phyloP scores from a whole-genome alignment of 441 rosid species.

The Syzygium syzygioides region DNA sequence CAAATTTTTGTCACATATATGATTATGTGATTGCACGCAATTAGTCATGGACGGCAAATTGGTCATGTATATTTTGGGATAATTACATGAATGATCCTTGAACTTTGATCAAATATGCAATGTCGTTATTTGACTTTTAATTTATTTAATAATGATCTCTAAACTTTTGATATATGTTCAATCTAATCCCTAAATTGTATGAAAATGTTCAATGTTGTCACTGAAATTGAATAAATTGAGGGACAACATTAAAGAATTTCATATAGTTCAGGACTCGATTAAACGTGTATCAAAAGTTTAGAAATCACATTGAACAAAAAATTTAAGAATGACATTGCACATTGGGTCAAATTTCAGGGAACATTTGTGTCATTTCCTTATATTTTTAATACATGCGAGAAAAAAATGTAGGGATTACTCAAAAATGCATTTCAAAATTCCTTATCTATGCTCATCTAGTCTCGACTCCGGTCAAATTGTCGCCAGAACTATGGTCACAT shows the following conservation, averaged over 20 bases:
- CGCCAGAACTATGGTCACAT: accelerated
- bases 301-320: too few species aligned
- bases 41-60: neutral
- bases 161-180: neutral
- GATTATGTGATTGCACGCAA: neutral
- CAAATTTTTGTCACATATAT: neutral
- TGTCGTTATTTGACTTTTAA: too few species aligned
- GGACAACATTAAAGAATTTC: too few species aligned
- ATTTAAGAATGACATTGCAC: neutral
- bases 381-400: neutral
- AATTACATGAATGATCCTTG: neutral
- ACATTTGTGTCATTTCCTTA: neutral
- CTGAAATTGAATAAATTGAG: too few species aligned
- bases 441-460: neutral
- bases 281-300: too few species aligned
- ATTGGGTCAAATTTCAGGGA: neutral
- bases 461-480: neutral
- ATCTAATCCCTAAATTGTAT: too few species aligned
- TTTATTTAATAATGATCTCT: too few species aligned
- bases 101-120: neutral
- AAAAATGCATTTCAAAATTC: neutral
- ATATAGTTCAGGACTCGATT: too few species aligned
- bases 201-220: too few species aligned
- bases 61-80: neutral
- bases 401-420: neutral